Conservation (phyloP, 1,139 yeast genomes). For the Pichia sp. region DNA sequence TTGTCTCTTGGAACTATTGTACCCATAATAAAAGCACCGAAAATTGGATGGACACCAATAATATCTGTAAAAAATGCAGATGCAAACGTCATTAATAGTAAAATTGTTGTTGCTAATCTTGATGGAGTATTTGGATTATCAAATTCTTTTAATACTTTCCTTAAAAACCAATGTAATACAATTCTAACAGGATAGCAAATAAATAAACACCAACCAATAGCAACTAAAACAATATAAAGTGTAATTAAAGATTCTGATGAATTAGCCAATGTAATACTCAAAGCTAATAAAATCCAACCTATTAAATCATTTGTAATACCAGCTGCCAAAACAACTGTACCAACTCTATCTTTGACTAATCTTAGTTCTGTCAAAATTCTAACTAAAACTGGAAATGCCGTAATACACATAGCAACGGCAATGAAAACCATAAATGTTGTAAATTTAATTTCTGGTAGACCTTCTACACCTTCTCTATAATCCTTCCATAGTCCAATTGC, state of each 20-base stretch:
- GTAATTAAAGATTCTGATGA: slow-evolving; percentile 58
- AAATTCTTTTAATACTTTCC: slow-evolving; percentile 33
- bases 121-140: slow-evolving; percentile 58
- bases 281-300: slow-evolving; percentile 78
- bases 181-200: slow-evolving; percentile 51
- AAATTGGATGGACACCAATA: slow-evolving; percentile 62
- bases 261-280: slow-evolving; percentile 69
- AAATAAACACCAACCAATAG: slow-evolving; percentile 61
- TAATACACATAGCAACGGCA: slow-evolving; percentile 74
- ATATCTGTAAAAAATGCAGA: slow-evolving; percentile 76
- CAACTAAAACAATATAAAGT: slow-evolving; percentile 58
- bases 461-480: slow-evolving; percentile 36
- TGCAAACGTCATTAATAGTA: slow-evolving; percentile 44
- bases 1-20: slow-evolving; percentile 72
- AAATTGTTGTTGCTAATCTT: slow-evolving; percentile 51
- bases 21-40: slow-evolving; percentile 77
- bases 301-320: slow-evolving; percentile 73
- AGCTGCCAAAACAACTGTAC: slow-evolving; percentile 73
- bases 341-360: slow-evolving; percentile 64
- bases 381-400: slow-evolving; percentile 79
- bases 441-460: slow-evolving; percentile 39
- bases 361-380: slow-evolving; percentile 69
- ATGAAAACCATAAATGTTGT: slow-evolving; percentile 73
- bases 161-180: slow-evolving; percentile 38
- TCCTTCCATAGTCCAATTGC: slow-evolving; percentile 59